Conservation (phyloP, 352 stramenopile genomes). For the Phytophthora kernoviae region DNA sequence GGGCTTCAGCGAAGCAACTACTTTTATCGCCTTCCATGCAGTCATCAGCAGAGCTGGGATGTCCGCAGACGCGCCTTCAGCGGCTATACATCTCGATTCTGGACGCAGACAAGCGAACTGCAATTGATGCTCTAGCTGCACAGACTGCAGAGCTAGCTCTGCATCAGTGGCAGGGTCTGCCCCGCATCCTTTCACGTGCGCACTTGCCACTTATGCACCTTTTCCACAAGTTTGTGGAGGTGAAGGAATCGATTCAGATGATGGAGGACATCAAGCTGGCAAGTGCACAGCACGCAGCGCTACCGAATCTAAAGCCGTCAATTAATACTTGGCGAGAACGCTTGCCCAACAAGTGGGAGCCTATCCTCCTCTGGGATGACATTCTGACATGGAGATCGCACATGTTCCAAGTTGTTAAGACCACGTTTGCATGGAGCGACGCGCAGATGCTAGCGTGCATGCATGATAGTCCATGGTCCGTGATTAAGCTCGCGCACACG, state of each 20-base stretch:
- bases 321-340: conserved; percentile 94
- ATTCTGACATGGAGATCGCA: conserved; percentile 93
- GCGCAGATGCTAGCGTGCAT: conserved; percentile 89
- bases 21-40: conserved; percentile 67
- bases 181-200: conserved; percentile 71
- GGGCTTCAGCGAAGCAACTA: conserved; percentile 84
- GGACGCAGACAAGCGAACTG: conserved; percentile 75
- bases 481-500: conserved; percentile 91
- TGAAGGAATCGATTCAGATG: conserved; percentile 93
- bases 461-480: conserved; percentile 93
- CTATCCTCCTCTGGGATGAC: conserved; percentile 92
- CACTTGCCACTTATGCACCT: conserved; percentile 88
- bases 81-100: conserved; percentile 90
- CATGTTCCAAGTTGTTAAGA: conserved; percentile 93
- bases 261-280: conserved; percentile 88
- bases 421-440: conserved; percentile 87
- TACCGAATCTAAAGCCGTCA: conserved; percentile 90
- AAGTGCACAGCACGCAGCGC: conserved; percentile 73
- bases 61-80: conserved; percentile 79
- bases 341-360: conserved; percentile 94
- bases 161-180: conserved; percentile 90
- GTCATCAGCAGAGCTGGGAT: conserved; percentile 67
- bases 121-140: conserved; percentile 66
- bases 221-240: conserved; percentile 93
- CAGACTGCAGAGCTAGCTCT: conserved; percentile 86